Percentiles rank a stretch among this genome's conserved stretches.
Conservation (phyloP, 2,329 filamentous ascomycete species). For the Fusarium sp. region DNA sequence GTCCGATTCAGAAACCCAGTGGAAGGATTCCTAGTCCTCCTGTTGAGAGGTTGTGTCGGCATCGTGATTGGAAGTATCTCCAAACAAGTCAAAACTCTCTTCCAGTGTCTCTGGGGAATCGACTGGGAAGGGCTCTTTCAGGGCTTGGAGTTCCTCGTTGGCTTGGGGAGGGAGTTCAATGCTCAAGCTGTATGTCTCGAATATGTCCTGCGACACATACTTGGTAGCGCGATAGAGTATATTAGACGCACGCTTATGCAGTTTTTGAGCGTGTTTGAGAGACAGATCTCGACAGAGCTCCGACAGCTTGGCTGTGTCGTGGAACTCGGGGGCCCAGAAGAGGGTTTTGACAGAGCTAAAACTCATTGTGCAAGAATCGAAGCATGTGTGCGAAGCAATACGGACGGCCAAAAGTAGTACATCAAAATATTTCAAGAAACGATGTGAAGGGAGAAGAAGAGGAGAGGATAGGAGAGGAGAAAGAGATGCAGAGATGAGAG, state of each 20-base stretch:
- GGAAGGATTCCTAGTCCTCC: too few relatives aligned
- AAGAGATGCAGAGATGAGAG: too few relatives aligned
- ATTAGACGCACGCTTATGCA: background rate
- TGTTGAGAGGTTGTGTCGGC: too few relatives aligned
- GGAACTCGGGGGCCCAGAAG: slow-evolving; percentile 4
- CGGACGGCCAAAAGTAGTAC: slow-evolving; percentile 1
- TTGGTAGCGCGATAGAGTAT: background rate
- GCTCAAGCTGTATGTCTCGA: background rate
- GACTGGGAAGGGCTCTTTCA: background rate
- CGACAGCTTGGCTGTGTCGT: slow-evolving; percentile 23
- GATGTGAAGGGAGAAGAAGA: too few relatives aligned
- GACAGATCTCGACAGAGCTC: background rate
- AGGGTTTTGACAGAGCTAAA: too few relatives aligned
- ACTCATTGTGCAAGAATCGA: background rate
- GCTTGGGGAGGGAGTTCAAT: background rate
- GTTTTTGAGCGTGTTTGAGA: fast-evolving
- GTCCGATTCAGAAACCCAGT: too few relatives aligned
- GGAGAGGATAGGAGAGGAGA: too few relatives aligned
- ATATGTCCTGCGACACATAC: background rate
- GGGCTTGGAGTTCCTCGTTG: background rate
- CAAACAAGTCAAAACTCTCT: too few relatives aligned
- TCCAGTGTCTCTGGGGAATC: too few relatives aligned
- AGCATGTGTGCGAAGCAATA: slow-evolving; percentile 1
- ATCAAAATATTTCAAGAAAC: slow-evolving; percentile 14
- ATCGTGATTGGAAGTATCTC: too few relatives aligned